Conservation (phyloP, 306 rosid genomes). For the Castanea mollissima region DNA sequence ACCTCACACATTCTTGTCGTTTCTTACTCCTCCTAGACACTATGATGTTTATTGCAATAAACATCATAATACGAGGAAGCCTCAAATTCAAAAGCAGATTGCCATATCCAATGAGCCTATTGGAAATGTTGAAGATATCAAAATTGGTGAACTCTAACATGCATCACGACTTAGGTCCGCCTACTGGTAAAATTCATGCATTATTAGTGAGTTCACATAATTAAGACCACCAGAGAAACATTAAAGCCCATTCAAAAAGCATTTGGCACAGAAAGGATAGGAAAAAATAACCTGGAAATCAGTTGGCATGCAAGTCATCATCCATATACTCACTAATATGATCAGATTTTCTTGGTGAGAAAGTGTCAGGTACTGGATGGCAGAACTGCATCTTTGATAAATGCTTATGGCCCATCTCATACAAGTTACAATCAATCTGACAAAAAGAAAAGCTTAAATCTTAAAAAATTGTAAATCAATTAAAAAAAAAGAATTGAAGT, state of each 20-base stretch:
- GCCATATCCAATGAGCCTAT: conserved; percentile 63
- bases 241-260: too few relatives aligned
- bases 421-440: conserved; percentile 40
- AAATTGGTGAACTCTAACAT: conserved; percentile 45
- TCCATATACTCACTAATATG: conserved; percentile 26
- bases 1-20: conserved; percentile 54
- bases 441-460: conserved; percentile 14
- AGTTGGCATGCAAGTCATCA: conserved; percentile 37
- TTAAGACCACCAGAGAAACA: too few relatives aligned
- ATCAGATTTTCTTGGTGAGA: conserved; percentile 32
- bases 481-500: neutral
- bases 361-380: conserved; percentile 57
- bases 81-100: conserved; percentile 37
- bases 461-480: neutral
- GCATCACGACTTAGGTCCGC: conserved; percentile 47
- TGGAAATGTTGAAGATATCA: conserved; percentile 67
- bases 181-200: conserved; percentile 37
- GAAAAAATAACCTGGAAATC: conserved; percentile 30
- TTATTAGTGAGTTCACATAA: neutral
- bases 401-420: conserved; percentile 29
- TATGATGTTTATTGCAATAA: conserved; percentile 55
- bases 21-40: conserved; percentile 44
- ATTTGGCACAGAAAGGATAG: neutral
- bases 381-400: conserved; percentile 78
- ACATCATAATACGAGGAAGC: conserved; percentile 39